A percentile compares a stretch with the other conserved stretches of the same genome.
Conservation (phyloP, 192 early-diverging fungal species). For the Endogone sp. region DNA sequence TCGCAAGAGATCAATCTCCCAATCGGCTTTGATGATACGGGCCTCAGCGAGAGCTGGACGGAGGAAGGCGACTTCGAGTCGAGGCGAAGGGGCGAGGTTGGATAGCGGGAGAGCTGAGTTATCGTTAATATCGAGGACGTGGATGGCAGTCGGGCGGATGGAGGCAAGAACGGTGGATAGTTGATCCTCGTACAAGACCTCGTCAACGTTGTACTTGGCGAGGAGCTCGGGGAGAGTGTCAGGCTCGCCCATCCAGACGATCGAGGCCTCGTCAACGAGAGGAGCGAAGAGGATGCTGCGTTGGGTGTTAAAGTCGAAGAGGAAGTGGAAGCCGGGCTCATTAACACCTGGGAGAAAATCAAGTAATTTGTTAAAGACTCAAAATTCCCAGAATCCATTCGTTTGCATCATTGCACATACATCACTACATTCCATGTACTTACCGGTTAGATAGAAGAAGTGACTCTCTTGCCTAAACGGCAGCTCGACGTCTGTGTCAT, state of each 20-base stretch:
- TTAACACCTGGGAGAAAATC: slow-evolving; percentile 43
- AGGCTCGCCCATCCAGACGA: slow-evolving; percentile 79
- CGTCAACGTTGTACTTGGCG: slow-evolving; percentile 63
- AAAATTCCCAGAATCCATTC: too few species aligned
- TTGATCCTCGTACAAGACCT: slow-evolving; percentile 57
- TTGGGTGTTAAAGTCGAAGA: slow-evolving; percentile 61
- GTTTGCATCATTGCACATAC: neutral
- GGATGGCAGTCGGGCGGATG: slow-evolving; percentile 37
- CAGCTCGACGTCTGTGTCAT: slow-evolving; percentile 76
- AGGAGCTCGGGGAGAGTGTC: slow-evolving; percentile 50
- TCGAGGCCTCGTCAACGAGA: slow-evolving; percentile 56
- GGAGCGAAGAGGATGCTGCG: slow-evolving; percentile 67
- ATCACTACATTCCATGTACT: neutral
- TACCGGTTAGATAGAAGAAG: slow-evolving; percentile 78
- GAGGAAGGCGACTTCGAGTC: slow-evolving; percentile 16
- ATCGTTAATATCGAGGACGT: slow-evolving; percentile 26
- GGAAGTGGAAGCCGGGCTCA: slow-evolving; percentile 68
- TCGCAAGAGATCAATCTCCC: slow-evolving; percentile 78
- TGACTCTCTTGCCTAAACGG: slow-evolving; percentile 85
- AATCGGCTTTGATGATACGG: slow-evolving; percentile 73
- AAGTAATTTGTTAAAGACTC: neutral
- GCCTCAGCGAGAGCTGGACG: slow-evolving; percentile 68
- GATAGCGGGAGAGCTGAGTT: slow-evolving; percentile 21
- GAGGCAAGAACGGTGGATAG: slow-evolving; percentile 40
- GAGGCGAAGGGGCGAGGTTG: neutral